phyloP scores from a whole-genome alignment of 192 early-diverging fungal species.

The Endogone sp. region DNA sequence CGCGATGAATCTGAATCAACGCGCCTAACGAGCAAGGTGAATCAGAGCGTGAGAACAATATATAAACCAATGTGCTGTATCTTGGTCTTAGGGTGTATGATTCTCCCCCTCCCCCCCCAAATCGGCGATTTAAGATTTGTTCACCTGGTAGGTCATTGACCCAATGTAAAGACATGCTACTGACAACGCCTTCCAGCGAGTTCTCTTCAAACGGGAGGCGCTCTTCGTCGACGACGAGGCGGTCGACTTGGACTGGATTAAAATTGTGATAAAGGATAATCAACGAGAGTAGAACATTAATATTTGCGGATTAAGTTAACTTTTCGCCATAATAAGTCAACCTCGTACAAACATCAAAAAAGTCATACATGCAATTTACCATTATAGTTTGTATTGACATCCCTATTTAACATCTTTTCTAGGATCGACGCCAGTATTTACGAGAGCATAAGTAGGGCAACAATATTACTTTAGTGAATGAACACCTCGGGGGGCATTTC shows the following conservation, averaged over 20 bases:
- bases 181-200: constrained; percentile 85
- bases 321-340: neutral
- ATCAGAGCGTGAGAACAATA: neutral
- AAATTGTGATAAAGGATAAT: too few species aligned
- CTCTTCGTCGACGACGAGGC: constrained; percentile 86
- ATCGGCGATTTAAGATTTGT: neutral
- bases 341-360: too few species aligned
- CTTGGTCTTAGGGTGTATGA: too few species aligned
- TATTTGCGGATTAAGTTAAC: neutral
- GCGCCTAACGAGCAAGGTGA: constrained; percentile 30
- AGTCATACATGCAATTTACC: constrained; percentile 14
- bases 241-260: constrained; percentile 75
- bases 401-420: constrained; percentile 35
- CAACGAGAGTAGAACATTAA: constrained; percentile 7
- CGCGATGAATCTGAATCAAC: constrained; percentile 77
- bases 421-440: neutral
- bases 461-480: constrained; percentile 15
- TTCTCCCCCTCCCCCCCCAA: too few species aligned
- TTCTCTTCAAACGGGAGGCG: constrained; percentile 72
- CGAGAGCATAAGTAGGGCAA: constrained; percentile 6
- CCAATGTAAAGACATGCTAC: constrained; percentile 88
- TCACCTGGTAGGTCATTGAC: constrained; percentile 89
- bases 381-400: constrained; percentile 38
- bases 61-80: too few species aligned
- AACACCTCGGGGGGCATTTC: too few species aligned